phyloP scores from a whole-genome alignment of 768 basidiomycete species.

The Lentinula detonsa region DNA sequence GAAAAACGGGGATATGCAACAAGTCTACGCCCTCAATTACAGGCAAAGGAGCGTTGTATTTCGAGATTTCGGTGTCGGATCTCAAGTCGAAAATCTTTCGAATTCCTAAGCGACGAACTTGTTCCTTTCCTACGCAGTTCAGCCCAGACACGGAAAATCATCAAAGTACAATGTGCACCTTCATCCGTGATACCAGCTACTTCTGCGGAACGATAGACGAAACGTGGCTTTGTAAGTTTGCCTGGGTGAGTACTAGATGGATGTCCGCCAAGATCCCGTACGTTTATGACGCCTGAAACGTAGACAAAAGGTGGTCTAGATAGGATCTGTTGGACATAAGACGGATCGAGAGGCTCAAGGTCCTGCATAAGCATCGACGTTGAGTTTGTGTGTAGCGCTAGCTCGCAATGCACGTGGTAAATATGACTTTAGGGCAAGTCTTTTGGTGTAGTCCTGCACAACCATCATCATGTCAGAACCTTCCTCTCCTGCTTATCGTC shows the following conservation, averaged over 20 bases:
- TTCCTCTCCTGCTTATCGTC: neutral
- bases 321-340: conserved; percentile 55
- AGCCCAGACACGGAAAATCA: neutral
- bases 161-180: conserved; percentile 33
- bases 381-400: neutral
- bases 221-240: conserved; percentile 48
- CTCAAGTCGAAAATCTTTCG: conserved; percentile 70
- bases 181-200: conserved; percentile 63
- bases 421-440: conserved; percentile 16
- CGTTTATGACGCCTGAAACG: conserved; percentile 70
- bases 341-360: conserved; percentile 61
- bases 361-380: conserved; percentile 30
- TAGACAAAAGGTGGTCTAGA: conserved; percentile 66
- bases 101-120: conserved; percentile 56
- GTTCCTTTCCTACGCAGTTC: conserved; percentile 41
- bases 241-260: conserved; percentile 39
- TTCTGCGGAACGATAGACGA: conserved; percentile 67
- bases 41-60: conserved; percentile 64
- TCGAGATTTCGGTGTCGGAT: conserved; percentile 73
- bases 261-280: conserved; percentile 67
- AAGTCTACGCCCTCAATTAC: conserved; percentile 58
- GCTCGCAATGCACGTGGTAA: neutral
- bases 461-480: conserved; percentile 8
- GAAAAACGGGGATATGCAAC: conserved; percentile 58
- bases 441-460: conserved; percentile 13